A percentile compares a stretch with the other conserved stretches of the same genome.
phyloP scores from a whole-genome alignment of 2,329 filamentous ascomycete species.

The Aspergillus flavus region DNA sequence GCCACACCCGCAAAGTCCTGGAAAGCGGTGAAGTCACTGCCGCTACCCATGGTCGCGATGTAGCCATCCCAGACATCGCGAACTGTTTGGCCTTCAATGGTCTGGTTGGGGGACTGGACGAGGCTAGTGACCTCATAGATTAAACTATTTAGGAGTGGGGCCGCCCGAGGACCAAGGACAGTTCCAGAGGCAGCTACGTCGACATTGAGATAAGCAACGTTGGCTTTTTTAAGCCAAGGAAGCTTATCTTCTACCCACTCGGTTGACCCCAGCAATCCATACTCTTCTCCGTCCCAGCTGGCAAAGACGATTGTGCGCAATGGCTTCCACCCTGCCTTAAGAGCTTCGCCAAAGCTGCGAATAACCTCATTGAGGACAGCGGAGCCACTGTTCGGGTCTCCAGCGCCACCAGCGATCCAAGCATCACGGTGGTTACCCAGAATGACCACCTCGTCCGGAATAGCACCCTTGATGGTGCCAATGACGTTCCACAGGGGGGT shows the following conservation, averaged over 20 bases:
- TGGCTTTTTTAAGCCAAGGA: constrained; percentile 73
- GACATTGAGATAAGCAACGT: constrained; percentile 83
- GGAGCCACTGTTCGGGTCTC: constrained; percentile 80
- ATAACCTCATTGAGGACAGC: constrained; percentile 78
- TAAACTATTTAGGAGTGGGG: constrained; percentile 74
- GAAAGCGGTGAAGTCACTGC: constrained; percentile 75
- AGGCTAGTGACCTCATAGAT: constrained; percentile 67
- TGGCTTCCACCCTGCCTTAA: constrained; percentile 78
- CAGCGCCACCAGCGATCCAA: constrained; percentile 83
- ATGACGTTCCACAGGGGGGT: constrained; percentile 91
- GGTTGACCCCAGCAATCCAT: constrained; percentile 81
- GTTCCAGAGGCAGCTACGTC: constrained; percentile 73
- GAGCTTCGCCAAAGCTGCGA: constrained; percentile 70
- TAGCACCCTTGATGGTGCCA: constrained; percentile 84
- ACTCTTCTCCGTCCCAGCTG: constrained; percentile 83
- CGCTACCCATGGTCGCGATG: constrained; percentile 69
- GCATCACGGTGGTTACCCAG: constrained; percentile 92
- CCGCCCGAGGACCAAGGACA: constrained; percentile 65
- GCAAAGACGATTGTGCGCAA: constrained; percentile 89
- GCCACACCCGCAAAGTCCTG: constrained; percentile 71
- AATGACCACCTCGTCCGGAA: constrained; percentile 82
- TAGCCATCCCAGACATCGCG: constrained; percentile 66
- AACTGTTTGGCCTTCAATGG: constrained; percentile 68
- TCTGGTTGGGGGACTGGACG: constrained; percentile 75
- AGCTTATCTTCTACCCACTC: constrained; percentile 93